Conservation (phyloP, 768 basidiomycete genomes). For the Naganishia vaughanmartiniae region DNA sequence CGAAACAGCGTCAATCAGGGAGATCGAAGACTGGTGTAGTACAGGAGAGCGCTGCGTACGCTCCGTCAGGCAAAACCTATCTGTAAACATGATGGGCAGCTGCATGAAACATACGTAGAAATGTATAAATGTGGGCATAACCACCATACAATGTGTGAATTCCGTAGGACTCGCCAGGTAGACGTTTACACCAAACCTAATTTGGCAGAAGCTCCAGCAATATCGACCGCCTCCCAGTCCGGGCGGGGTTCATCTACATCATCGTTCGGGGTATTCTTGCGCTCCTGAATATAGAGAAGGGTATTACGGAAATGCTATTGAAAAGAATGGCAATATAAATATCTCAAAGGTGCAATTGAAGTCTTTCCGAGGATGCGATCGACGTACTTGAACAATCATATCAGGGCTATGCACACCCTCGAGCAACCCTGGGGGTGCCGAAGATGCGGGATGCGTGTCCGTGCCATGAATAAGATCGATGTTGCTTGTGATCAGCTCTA, state of each 20-base stretch:
- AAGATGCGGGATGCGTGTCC: constrained; percentile 81
- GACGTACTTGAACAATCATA: constrained; percentile 63
- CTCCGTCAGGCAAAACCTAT: too few species aligned
- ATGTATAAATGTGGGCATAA: not conserved
- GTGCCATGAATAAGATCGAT: constrained; percentile 86
- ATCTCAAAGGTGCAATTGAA: not conserved
- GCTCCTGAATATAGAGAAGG: constrained; percentile 71
- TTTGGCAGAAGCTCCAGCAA: constrained; percentile 82
- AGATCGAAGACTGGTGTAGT: constrained; percentile 11
- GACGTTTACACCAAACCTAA: constrained; percentile 63
- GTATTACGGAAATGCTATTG: constrained; percentile 89
- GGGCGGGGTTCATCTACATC: constrained; percentile 56
- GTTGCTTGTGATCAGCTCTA: constrained; percentile 89
- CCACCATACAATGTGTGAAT: not conserved
- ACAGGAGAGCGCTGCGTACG: not conserved
- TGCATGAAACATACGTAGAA: not conserved
- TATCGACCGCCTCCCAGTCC: constrained; percentile 82
- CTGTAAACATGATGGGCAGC: too few species aligned
- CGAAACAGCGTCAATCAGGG: constrained; percentile 5
- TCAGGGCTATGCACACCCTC: constrained; percentile 91
- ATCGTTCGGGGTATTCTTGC: constrained; percentile 58
- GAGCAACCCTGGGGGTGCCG: constrained; percentile 81
- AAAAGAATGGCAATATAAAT: not conserved
- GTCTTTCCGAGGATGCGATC: not conserved
- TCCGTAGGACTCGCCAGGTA: not conserved